These are phyloP conservation scores for Boletus edulis DNA, from an alignment of 768 basidiomycete genomes.

Conservation along the genomic window DNA sequence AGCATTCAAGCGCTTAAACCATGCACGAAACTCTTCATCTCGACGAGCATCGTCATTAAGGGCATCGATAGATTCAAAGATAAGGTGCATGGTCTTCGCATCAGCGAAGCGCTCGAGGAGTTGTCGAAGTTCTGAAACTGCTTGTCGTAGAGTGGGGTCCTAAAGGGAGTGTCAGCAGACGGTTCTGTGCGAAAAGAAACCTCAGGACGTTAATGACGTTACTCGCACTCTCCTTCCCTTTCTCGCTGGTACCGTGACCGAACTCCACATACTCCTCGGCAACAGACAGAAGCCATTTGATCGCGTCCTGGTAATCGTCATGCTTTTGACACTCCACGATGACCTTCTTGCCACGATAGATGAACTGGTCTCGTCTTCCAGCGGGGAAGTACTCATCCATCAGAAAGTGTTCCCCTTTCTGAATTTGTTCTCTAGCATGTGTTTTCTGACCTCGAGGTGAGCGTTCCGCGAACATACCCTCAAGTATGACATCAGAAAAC, in stretches of 20 bases:
- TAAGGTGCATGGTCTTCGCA: constrained; percentile 57
- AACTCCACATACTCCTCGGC: constrained; percentile 62
- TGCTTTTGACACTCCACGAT: constrained; percentile 93
- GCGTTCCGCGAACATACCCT: constrained; percentile 48
- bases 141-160: constrained; percentile 55
- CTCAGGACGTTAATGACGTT: constrained; percentile 13
- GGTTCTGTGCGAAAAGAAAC: background rate
- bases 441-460: constrained; percentile 72
- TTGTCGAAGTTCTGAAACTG: constrained; percentile 65
- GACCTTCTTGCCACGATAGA: constrained; percentile 92
- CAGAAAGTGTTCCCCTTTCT: constrained; percentile 66
- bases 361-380: constrained; percentile 88
- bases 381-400: constrained; percentile 85
- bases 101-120: constrained; percentile 93
- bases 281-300: constrained; percentile 68
- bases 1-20: constrained; percentile 63
- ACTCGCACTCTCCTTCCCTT: constrained; percentile 29
- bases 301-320: constrained; percentile 80
- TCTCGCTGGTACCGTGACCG: constrained; percentile 39
- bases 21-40: constrained; percentile 71
- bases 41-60: constrained; percentile 72
- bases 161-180: constrained; percentile 26
- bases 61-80: constrained; percentile 67
- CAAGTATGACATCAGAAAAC: background rate
- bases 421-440: constrained; percentile 47